Evolutionary conservation across 441 rosid species (phyloP).

Genomic region (Populus tomentosa): DNA sequence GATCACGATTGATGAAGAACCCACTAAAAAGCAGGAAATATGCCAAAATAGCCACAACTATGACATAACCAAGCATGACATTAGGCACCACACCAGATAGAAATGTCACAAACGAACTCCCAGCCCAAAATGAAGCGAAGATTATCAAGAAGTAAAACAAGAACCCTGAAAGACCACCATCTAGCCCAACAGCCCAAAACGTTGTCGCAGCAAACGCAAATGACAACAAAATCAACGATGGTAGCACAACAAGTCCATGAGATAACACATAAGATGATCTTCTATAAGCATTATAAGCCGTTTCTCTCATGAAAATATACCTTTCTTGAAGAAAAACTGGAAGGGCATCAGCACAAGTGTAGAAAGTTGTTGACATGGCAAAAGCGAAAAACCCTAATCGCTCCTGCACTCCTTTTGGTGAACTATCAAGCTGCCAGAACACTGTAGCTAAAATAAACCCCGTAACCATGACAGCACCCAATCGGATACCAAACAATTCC

Average conservation of each 20-base stretch:
- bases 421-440: constrained; percentile 64
- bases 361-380: constrained; percentile 84
- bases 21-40: constrained; percentile 83
- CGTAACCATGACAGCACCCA: constrained; percentile 60
- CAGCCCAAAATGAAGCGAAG: constrained; percentile 73
- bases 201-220: constrained; percentile 52
- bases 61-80: constrained; percentile 76
- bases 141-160: constrained; percentile 54
- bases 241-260: constrained; percentile 46
- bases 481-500: constrained; percentile 56
- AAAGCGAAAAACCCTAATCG: constrained; percentile 80
- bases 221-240: constrained; percentile 50
- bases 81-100: constrained; percentile 73
- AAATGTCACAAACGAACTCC: constrained; percentile 80
- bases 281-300: constrained; percentile 71
- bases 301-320: constrained; percentile 85
- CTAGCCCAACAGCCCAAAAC: constrained; percentile 74
- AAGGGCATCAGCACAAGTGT: constrained; percentile 80
- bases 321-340: constrained; percentile 79
- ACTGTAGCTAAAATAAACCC: constrained; percentile 76
- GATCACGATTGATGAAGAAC: constrained; percentile 65
- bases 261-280: constrained; percentile 77
- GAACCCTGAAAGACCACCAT: constrained; percentile 63
- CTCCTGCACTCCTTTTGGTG: constrained; percentile 76
- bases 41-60: constrained; percentile 70